These are phyloP conservation scores for Nicotiana attenuata DNA, from an alignment of 257 asterid species.

Conservation along the genomic window DNA sequence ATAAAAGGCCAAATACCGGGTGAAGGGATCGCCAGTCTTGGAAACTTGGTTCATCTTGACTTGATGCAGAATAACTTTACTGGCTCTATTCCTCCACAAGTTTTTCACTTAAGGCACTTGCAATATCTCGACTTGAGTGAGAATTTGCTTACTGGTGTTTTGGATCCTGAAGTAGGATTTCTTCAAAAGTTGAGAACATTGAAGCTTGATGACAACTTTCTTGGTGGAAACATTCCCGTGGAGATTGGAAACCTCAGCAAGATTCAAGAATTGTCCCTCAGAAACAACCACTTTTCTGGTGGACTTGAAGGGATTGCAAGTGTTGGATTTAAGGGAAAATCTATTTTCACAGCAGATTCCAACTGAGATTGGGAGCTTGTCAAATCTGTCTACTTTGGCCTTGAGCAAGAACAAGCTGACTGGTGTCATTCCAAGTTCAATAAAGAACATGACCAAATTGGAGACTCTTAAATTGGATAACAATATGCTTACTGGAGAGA, in stretches of 20 bases:
- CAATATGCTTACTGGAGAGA: conserved; percentile 22
- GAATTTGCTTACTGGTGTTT: conserved; percentile 14
- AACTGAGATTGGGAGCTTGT: conserved; percentile 14
- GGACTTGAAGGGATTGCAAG: conserved; percentile 12
- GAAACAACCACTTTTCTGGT: conserved; percentile 24
- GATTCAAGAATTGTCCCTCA: conserved; percentile 15
- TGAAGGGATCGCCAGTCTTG: conserved; percentile 14
- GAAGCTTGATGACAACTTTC: conserved; percentile 20
- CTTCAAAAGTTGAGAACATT: conserved; percentile 13
- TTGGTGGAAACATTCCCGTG: conserved; percentile 18
- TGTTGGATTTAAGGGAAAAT: conserved; percentile 21
- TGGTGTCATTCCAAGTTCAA: conserved; percentile 24
- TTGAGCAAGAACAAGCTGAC: conserved; percentile 26
- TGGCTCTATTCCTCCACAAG: conserved; percentile 24
- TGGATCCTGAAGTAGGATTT: conserved; percentile 13
- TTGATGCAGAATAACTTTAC: conserved; percentile 19
- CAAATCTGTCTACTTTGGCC: conserved; percentile 24
- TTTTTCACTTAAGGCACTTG: conserved; percentile 20
- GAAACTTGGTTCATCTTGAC: conserved; percentile 19
- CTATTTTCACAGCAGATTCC: conserved; percentile 19
- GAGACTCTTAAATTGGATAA: conserved; percentile 21
- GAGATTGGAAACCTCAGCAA: conserved; percentile 25
- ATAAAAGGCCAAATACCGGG: conserved; percentile 25
- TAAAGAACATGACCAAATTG: conserved; percentile 20
- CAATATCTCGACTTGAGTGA: conserved; percentile 25